Conservation (phyloP, 768 basidiomycete genomes). For the Serendipita sp. region DNA sequence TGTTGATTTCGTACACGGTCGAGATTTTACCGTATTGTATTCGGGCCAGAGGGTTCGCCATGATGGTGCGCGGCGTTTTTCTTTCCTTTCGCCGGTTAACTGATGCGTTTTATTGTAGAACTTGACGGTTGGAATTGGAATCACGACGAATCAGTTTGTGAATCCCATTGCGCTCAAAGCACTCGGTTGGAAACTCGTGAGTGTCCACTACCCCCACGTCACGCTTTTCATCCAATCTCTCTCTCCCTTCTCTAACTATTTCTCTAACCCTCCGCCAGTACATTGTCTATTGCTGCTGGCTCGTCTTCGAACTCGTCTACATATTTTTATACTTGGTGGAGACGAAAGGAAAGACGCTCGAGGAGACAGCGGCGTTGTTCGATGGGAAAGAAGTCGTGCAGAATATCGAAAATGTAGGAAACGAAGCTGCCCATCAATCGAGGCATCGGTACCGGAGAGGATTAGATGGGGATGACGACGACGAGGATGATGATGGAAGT, state of each 20-base stretch:
- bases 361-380: slow-evolving; percentile 58
- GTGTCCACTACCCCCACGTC: slow-evolving; percentile 31
- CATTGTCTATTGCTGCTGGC: slow-evolving; percentile 46
- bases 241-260: background rate
- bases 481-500: too few relatives aligned
- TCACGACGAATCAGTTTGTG: slow-evolving; percentile 66
- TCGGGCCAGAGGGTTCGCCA: slow-evolving; percentile 62
- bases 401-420: slow-evolving; percentile 30
- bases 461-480: background rate
- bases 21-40: slow-evolving; percentile 72
- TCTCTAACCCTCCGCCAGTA: slow-evolving; percentile 21
- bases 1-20: slow-evolving; percentile 46
- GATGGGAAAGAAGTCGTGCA: slow-evolving; percentile 37
- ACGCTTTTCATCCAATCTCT: too few relatives aligned
- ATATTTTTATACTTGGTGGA: slow-evolving; percentile 40
- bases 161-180: slow-evolving; percentile 55
- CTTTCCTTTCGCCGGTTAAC: slow-evolving; percentile 39
- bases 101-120: slow-evolving; percentile 33
- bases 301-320: slow-evolving; percentile 44
- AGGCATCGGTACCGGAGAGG: background rate
- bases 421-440: slow-evolving; percentile 28
- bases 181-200: slow-evolving; percentile 28
- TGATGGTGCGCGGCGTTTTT: slow-evolving; percentile 46
- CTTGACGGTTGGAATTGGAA: slow-evolving; percentile 41
- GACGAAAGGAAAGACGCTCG: slow-evolving; percentile 46